Evolutionary conservation across 768 basidiomycete species (phyloP).

Genomic region (Wakefieldia striispora): DNA sequence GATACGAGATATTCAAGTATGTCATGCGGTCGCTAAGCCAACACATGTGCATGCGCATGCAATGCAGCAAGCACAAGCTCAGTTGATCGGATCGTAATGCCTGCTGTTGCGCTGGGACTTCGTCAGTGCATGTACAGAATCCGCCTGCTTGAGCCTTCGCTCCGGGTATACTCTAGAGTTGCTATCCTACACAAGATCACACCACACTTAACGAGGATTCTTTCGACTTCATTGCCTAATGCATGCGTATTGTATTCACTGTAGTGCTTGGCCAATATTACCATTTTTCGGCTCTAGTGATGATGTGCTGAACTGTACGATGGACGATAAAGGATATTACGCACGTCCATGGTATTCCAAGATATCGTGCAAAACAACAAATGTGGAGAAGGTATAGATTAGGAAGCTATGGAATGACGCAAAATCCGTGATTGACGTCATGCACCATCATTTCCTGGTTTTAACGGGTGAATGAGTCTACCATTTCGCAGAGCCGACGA

Average conservation of each 20-base stretch:
- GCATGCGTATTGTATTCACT: conserved; percentile 20
- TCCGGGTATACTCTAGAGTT: conserved; percentile 18
- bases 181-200: conserved; percentile 10
- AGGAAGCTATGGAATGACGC: conserved; percentile 5
- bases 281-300: conserved; percentile 6
- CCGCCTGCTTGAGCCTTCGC: conserved; percentile 2
- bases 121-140: not conserved
- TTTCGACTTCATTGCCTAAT: conserved; percentile 3
- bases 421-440: conserved; percentile 8
- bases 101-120: not conserved
- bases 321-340: not conserved
- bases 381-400: conserved; percentile 21
- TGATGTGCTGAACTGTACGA: not conserved
- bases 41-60: conserved; percentile 73
- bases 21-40: conserved; percentile 61
- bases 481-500: not conserved
- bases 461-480: not conserved
- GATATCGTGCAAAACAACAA: conserved; percentile 6
- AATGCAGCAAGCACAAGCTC: conserved; percentile 53
- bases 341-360: conserved; percentile 11
- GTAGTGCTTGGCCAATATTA: conserved; percentile 21
- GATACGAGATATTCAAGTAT: conserved; percentile 81
- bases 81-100: conserved; percentile 27
- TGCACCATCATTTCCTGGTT: conserved; percentile 33
- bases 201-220: conserved; percentile 3